These are phyloP conservation scores for Salvia rosmarinus DNA, from an alignment of 257 asterid genomes.

Conservation along the genomic window DNA sequence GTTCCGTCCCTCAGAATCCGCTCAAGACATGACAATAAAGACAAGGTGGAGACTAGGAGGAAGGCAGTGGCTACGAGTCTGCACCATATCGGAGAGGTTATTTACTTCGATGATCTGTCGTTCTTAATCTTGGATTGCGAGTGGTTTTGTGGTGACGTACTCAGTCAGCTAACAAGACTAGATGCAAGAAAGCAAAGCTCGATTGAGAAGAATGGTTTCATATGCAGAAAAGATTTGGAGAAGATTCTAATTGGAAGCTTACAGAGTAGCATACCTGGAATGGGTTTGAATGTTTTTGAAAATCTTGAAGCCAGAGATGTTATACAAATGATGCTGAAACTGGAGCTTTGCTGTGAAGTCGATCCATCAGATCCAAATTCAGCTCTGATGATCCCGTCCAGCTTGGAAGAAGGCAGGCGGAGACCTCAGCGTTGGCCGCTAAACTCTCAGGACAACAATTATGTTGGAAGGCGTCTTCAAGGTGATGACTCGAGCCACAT, in stretches of 20 bases:
- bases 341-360: slow-evolving; percentile 80
- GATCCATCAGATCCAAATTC: slow-evolving; percentile 65
- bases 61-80: slow-evolving; percentile 66
- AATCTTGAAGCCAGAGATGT: slow-evolving; percentile 62
- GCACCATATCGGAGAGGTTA: slow-evolving; percentile 80
- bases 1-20: slow-evolving; percentile 69
- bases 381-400: slow-evolving; percentile 57
- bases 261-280: slow-evolving; percentile 62
- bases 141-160: slow-evolving; percentile 82
- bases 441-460: slow-evolving; percentile 47
- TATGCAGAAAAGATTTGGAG: slow-evolving; percentile 71
- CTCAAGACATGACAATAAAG: slow-evolving; percentile 62
- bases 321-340: slow-evolving; percentile 76
- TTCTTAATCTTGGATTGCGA: slow-evolving; percentile 71
- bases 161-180: slow-evolving; percentile 56
- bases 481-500: slow-evolving; percentile 76
- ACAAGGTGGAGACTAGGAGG: slow-evolving; percentile 71
- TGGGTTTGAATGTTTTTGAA: slow-evolving; percentile 59
- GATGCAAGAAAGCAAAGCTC: slow-evolving; percentile 52
- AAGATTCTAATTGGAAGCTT: slow-evolving; percentile 60
- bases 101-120: slow-evolving; percentile 64
- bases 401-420: slow-evolving; percentile 73
- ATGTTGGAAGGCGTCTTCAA: slow-evolving; percentile 75
- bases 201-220: slow-evolving; percentile 54
- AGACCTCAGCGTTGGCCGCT: slow-evolving; percentile 69